phyloP scores from a whole-genome alignment of 2,329 filamentous ascomycete genomes.

The Exophiala spinifera region DNA sequence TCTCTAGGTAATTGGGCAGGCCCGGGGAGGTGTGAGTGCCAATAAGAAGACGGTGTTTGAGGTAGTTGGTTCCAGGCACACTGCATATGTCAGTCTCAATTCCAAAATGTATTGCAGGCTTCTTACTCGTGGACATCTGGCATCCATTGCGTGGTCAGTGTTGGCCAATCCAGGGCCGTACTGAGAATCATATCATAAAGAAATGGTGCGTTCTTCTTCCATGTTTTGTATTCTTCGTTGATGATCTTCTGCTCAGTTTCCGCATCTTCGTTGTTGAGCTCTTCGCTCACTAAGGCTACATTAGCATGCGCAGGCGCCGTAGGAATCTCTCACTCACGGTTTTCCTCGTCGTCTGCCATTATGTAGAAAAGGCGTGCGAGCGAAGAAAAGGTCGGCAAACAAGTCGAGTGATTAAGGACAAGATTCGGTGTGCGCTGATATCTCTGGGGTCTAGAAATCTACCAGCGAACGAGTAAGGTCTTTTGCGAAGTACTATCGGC shows the following conservation, averaged over 20 bases:
- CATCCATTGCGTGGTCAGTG: constrained; percentile 96
- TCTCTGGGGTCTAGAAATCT: neutral
- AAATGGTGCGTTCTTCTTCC: constrained; percentile 99
- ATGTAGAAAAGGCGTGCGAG: neutral
- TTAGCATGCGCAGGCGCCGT: constrained; percentile 9
- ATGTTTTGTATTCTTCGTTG: constrained; percentile 88
- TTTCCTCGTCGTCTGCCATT: constrained; percentile 31
- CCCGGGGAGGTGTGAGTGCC: constrained; percentile 91
- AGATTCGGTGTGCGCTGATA: no score
- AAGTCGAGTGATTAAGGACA: no score
- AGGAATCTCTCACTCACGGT: constrained; percentile 28
- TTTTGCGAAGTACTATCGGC: neutral
- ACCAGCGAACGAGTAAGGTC: neutral
- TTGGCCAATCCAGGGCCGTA: constrained; percentile 94
- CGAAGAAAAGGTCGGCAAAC: neutral
- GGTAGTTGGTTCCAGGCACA: constrained; percentile 80
- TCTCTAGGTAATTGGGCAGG: constrained; percentile 86
- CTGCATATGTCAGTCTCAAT: constrained; percentile 36
- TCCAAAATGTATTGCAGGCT: neutral
- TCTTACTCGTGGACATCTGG: constrained; percentile 79
- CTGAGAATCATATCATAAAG: constrained; percentile 97
- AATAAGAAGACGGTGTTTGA: constrained; percentile 81
- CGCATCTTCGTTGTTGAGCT: constrained; percentile 83
- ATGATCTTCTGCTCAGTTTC: constrained; percentile 29
- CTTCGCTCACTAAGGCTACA: constrained; percentile 38